Percentiles rank a stretch among this genome's conserved stretches.
Conservation (phyloP, 805 yeast genomes). For the Zygotorulaspora sp. region DNA sequence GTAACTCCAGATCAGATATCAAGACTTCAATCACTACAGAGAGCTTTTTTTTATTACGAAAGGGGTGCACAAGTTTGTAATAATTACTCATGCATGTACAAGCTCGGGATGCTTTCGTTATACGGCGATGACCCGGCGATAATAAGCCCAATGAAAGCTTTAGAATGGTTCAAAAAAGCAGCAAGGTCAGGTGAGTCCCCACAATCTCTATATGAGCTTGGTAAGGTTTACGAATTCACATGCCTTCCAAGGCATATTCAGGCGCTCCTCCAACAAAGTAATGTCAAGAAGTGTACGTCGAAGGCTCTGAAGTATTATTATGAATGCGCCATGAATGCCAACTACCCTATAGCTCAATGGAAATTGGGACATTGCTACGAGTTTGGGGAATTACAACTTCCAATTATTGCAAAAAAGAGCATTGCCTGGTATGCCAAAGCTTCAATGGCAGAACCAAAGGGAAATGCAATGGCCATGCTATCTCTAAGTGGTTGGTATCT, state of each 20-base stretch:
- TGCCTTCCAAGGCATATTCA: slow-evolving; percentile 28
- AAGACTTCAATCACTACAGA: slow-evolving; percentile 36
- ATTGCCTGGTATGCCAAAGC: slow-evolving; percentile 73
- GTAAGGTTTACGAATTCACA: slow-evolving; percentile 48
- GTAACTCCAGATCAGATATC: slow-evolving; percentile 40
- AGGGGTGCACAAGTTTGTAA: slow-evolving; percentile 60
- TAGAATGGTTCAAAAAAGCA: slow-evolving; percentile 51
- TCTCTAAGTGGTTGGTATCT: slow-evolving; percentile 75
- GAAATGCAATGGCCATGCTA: slow-evolving; percentile 63
- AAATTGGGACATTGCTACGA: slow-evolving; percentile 70
- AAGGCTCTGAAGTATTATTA: slow-evolving; percentile 50
- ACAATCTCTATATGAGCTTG: slow-evolving; percentile 57
- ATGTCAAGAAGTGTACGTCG: slow-evolving; percentile 30
- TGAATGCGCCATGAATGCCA: slow-evolving; percentile 52
- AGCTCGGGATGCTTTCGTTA: slow-evolving; percentile 60
- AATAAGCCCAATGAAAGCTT: slow-evolving; percentile 40
- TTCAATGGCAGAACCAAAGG: slow-evolving; percentile 44
- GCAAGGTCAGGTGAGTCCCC: slow-evolving; percentile 40
- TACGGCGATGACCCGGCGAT: slow-evolving; percentile 41
- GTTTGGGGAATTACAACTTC: slow-evolving; percentile 54
- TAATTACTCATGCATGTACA: slow-evolving; percentile 61
- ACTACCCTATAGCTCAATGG: slow-evolving; percentile 64
- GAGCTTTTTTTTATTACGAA: slow-evolving; percentile 51
- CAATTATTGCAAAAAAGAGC: slow-evolving; percentile 51
- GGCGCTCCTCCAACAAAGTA: slow-evolving; percentile 13